A percentile compares a stretch with the other conserved stretches of the same genome.
Conservation (phyloP, 192 early-diverging fungal genomes). For the Glomus cerebriforme region DNA sequence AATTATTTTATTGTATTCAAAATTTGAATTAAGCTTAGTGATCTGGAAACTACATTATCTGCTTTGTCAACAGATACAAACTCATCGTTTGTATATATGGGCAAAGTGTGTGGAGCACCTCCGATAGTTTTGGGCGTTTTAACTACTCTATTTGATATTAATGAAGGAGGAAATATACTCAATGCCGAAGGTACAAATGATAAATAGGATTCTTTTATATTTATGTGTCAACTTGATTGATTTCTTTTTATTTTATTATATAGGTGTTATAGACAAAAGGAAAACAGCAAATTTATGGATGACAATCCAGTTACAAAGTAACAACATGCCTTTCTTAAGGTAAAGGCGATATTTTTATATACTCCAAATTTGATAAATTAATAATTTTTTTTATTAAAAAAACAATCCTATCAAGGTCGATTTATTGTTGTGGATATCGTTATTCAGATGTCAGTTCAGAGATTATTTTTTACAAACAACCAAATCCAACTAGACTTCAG, state of each 20-base stretch:
- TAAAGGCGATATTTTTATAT: constrained; percentile 1
- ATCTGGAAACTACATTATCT: constrained; percentile 30
- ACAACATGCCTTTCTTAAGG: constrained; percentile 44
- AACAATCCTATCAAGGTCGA: constrained; percentile 25
- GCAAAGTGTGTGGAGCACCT: constrained; percentile 30
- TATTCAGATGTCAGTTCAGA: constrained; percentile 48
- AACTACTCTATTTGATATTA: constrained; percentile 6
- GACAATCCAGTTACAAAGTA: constrained; percentile 43
- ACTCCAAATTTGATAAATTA: background rate
- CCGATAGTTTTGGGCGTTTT: constrained; percentile 33
- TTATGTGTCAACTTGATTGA: background rate
- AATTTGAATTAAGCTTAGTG: constrained; percentile 22
- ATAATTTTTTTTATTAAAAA: background rate
- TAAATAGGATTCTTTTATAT: background rate
- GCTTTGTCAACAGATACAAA: constrained; percentile 27
- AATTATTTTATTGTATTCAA: background rate
- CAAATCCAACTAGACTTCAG: constrained; percentile 60
- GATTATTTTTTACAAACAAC: constrained; percentile 60
- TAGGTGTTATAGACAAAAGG: constrained; percentile 38
- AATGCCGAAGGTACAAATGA: constrained; percentile 35
- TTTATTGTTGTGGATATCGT: constrained; percentile 44
- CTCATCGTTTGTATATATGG: constrained; percentile 33
- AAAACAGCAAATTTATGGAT: constrained; percentile 46
- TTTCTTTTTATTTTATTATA: background rate
- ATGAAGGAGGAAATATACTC: constrained; percentile 9